phyloP scores from a whole-genome alignment of 352 stramenopile genomes.

The Phytophthora europaea region DNA sequence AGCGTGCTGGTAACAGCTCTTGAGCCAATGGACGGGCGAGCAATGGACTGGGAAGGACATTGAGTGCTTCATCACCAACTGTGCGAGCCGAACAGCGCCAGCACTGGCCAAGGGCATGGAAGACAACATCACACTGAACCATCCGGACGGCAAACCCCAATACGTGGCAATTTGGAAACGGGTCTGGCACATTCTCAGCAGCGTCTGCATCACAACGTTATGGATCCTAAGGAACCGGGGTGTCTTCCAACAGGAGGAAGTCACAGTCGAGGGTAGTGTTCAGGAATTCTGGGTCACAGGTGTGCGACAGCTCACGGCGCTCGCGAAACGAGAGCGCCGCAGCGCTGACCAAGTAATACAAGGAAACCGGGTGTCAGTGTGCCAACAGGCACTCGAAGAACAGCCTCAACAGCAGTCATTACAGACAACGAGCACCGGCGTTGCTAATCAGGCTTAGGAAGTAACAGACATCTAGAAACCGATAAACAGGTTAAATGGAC shows the following conservation, averaged over 20 bases:
- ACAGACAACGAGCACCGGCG: no score
- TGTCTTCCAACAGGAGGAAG: neutral
- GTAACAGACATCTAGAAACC: no score
- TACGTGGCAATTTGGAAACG: neutral
- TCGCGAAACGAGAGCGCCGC: no score
- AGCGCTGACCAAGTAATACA: neutral
- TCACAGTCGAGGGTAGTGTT: neutral
- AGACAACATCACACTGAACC: neutral
- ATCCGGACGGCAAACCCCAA: neutral
- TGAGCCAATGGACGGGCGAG: conserved; percentile 1
- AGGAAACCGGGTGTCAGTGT: no score
- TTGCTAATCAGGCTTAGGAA: no score
- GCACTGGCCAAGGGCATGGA: neutral
- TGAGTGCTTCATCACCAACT: neutral
- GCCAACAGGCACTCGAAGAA: no score
- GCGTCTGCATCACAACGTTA: neutral
- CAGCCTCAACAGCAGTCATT: no score
- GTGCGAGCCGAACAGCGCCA: neutral
- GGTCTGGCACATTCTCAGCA: neutral
- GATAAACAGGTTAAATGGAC: no score
- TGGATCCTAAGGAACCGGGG: neutral
- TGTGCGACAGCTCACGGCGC: neutral
- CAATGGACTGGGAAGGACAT: neutral
- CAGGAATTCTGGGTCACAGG: neutral
- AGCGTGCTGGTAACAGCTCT: no score